Evolutionary conservation across 305 asterid species (phyloP).

Genomic region (Withania somnifera): DNA sequence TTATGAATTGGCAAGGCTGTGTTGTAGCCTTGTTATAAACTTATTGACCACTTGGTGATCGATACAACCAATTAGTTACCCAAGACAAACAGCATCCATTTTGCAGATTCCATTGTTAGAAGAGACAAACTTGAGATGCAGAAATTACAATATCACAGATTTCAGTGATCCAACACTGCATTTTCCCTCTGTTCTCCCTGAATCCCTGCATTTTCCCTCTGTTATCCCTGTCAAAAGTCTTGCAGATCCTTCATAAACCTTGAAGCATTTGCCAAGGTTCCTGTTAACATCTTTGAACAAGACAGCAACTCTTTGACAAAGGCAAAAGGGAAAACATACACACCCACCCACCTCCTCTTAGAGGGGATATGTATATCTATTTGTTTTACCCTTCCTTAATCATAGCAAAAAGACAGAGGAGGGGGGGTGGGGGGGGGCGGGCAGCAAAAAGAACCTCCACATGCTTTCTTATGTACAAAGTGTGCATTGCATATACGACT

Average conservation of each 20-base stretch:
- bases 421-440: no score
- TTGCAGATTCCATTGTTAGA: not conserved
- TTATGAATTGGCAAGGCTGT: no score
- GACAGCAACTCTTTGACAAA: not conserved
- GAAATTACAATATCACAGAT: not conserved
- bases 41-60: no score
- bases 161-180: not conserved
- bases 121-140: not conserved
- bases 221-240: not conserved
- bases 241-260: not conserved
- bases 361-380: not conserved
- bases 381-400: not conserved
- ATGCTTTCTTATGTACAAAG: not conserved
- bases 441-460: not conserved
- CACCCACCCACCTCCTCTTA: not conserved
- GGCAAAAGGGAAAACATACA: not conserved
- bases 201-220: not conserved
- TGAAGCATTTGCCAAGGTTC: not conserved
- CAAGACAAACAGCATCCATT: no score
- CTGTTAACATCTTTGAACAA: not conserved
- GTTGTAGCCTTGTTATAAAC: no score
- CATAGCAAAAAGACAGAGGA: not conserved
- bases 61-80: no score
- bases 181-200: not conserved
- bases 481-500: not conserved